Conservation (phyloP, 257 asterid species). For the Linaria vulgaris region DNA sequence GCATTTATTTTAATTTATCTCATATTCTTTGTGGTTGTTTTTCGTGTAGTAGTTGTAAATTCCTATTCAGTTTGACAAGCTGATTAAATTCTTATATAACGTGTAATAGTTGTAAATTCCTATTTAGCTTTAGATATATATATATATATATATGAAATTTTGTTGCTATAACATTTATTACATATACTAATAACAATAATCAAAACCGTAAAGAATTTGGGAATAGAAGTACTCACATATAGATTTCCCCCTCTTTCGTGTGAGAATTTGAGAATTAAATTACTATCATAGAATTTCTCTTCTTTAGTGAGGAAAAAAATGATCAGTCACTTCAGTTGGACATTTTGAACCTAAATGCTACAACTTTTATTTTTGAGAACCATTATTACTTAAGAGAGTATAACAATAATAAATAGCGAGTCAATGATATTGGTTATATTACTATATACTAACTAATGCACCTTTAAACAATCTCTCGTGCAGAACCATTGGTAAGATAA, state of each 20-base stretch:
- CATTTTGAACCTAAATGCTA: constrained; percentile 19
- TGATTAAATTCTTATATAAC: too few species aligned
- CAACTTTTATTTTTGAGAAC: constrained; percentile 43
- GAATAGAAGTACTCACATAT: constrained; percentile 15
- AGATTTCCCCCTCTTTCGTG: neutral
- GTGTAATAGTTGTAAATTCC: too few species aligned
- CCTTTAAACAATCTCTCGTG: constrained; percentile 29
- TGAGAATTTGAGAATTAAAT: neutral
- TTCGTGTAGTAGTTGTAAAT: too few species aligned
- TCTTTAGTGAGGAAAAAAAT: neutral
- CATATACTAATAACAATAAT: neutral
- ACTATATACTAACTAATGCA: constrained; percentile 5
- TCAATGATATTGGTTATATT: constrained; percentile 37
- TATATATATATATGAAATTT: too few species aligned
- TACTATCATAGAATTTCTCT: neutral
- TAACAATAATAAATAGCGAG: constrained; percentile 42
- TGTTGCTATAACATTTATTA: too few species aligned
- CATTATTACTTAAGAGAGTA: constrained; percentile 2
- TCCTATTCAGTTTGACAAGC: too few species aligned
- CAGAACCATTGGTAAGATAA: constrained; percentile 23
- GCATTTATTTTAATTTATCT: neutral
- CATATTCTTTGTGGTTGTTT: too few species aligned
- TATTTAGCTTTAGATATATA: too few species aligned
- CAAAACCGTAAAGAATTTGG: neutral
- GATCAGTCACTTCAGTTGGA: constrained; percentile 36